A percentile compares a stretch with the other conserved stretches of the same genome.
Conservation (phyloP, 805 yeast species). For the Osmozyma mogii region DNA sequence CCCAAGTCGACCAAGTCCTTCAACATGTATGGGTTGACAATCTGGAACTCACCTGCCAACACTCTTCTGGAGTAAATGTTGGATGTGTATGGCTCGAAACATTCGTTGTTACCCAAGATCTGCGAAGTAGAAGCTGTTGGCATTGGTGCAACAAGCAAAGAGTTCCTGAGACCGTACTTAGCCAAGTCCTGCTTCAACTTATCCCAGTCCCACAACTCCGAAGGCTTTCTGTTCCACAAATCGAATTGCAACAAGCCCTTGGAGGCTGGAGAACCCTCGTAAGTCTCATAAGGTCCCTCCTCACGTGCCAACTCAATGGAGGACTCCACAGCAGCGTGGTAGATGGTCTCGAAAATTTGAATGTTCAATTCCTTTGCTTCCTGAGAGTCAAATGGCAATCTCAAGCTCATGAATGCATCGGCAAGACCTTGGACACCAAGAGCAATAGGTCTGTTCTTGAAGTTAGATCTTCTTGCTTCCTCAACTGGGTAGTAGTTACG, state of each 20-base stretch:
- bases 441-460: constrained; percentile 55
- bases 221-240: constrained; percentile 52
- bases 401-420: constrained; percentile 47
- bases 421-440: constrained; percentile 60
- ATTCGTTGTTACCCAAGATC: constrained; percentile 53
- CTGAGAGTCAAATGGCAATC: constrained; percentile 51
- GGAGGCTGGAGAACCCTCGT: constrained; percentile 53
- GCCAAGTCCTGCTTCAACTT: constrained; percentile 40
- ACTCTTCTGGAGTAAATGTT: constrained; percentile 58
- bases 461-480: constrained; percentile 45
- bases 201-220: constrained; percentile 55
- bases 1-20: constrained; percentile 53
- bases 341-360: constrained; percentile 54
- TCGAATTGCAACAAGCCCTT: constrained; percentile 51
- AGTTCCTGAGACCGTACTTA: constrained; percentile 47
- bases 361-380: constrained; percentile 50
- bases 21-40: constrained; percentile 52
- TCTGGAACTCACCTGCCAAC: constrained; percentile 57
- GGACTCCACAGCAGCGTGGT: constrained; percentile 52
- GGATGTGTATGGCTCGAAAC: constrained; percentile 58
- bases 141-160: constrained; percentile 57
- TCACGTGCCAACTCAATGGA: constrained; percentile 45
- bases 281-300: constrained; percentile 45
- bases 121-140: constrained; percentile 64
- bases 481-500: constrained; percentile 49